Evolutionary conservation across 306 rosid species (phyloP), one percentile per base, ranked within the genome.

Genomic region (Fragaria ananassa): DNA sequence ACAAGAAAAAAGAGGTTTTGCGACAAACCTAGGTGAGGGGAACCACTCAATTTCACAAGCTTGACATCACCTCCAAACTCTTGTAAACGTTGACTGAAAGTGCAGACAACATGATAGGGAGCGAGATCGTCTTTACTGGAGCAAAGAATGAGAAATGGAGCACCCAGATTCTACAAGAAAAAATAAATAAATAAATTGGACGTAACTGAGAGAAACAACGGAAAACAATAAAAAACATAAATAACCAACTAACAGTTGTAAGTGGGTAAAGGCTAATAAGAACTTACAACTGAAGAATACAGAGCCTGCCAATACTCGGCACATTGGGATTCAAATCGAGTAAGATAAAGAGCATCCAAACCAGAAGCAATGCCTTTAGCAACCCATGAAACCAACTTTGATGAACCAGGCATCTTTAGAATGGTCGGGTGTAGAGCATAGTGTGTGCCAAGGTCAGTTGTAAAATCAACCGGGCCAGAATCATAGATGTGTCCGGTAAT

Each of bases 381-480:
- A 37, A 87, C 87, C 99, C 88, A 95, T 45, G 99, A 92, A 86
- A 82, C 89, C 76, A 95, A 81, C 76, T 87, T 91, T 6, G 88
- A 86, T 14, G 97, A 86, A 67, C 97, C 99, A 17, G 97, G 96
- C 76, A 95, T 80, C 87, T 83, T 92, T n/a, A 82, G 78, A 69
- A 92, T 71, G 49, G 91, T 79, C 25, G 93, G 93, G 78, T 84
- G 97, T 42, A 95, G 74, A 77, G 91, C 86, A 78, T 88, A 88
- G 57, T 91, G 97, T 63, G 92, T 85, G 81, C 97, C 97, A 63
- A 92, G 89, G 81, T 95, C 97, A 81, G 90, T 90, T 47, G 95
- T 92, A 88, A 95, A 89, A 86, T 95, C 97, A 60, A 95, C 81
- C 3, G 98, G 98, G 71, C 96, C 84, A 78, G 98, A 95, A 85